A percentile compares a stretch with the other conserved stretches of the same genome.
These are phyloP conservation scores for Trichoderma citrinoviride DNA, from an alignment of 2,329 filamentous ascomycete species.

Conservation along the genomic window DNA sequence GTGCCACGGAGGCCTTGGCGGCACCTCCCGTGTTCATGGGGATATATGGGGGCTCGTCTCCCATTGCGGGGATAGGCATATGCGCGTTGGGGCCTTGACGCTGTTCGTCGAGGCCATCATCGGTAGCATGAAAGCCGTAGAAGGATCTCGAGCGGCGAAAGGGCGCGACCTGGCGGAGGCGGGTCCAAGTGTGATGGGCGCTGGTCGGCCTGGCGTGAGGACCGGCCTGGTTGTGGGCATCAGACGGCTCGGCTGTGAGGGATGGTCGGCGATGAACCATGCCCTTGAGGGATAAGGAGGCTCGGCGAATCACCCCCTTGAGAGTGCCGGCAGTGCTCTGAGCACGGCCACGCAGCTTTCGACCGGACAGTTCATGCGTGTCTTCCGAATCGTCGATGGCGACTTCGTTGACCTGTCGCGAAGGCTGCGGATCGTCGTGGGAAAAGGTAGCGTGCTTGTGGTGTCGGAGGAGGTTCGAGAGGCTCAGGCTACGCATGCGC, in stretches of 20 bases:
- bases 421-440: constrained; percentile 33
- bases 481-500: constrained; percentile 49
- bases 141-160: constrained; percentile 49
- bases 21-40: constrained; percentile 59
- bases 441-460: constrained; percentile 44
- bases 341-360: constrained; percentile 29
- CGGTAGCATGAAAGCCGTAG: constrained; percentile 41
- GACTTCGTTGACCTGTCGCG: constrained; percentile 34
- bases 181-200: constrained; percentile 50
- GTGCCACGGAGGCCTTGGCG: constrained; percentile 58
- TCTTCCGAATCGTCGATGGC: constrained; percentile 36
- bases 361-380: constrained; percentile 26
- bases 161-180: constrained; percentile 50
- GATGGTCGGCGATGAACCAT: constrained; percentile 52
- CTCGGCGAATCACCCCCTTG: constrained; percentile 53
- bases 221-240: constrained; percentile 32
- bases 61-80: constrained; percentile 48
- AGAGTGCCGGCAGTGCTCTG: constrained; percentile 37
- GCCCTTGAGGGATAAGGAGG: constrained; percentile 54
- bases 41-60: constrained; percentile 58
- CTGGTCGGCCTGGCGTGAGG: constrained; percentile 42
- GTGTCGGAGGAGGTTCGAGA: constrained; percentile 50
- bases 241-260: constrained; percentile 34
- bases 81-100: constrained; percentile 33
- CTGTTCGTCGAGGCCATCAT: constrained; percentile 33